Evolutionary conservation across 108 stramenopile species (phyloP).

Genomic region (Fistulifera solaris): DNA sequence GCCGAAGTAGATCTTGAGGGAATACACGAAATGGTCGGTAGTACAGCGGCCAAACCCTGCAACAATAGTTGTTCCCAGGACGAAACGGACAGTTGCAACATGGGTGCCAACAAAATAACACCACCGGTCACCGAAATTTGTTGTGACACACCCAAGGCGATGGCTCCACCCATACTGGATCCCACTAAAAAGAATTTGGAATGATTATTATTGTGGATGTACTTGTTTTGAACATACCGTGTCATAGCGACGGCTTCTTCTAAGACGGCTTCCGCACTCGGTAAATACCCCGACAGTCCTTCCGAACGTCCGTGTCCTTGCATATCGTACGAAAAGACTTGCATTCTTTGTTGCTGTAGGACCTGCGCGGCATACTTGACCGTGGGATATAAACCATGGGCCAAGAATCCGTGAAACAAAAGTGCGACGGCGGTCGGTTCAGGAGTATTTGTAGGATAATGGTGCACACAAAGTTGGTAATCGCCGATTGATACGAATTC

Average conservation of each 20-base stretch:
- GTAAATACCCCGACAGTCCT: conserved; percentile 50
- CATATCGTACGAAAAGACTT: conserved; percentile 56
- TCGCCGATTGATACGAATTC: too few relatives aligned
- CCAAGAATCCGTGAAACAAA: conserved; percentile 72
- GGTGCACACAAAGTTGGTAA: too few relatives aligned
- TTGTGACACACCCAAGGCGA: conserved; percentile 57
- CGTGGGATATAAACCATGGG: conserved; percentile 70
- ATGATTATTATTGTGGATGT: conserved; percentile 7
- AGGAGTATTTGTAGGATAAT: conserved; percentile 1
- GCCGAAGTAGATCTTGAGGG: conserved; percentile 52
- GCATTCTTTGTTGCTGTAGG: conserved; percentile 37
- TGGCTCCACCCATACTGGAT: conserved; percentile 76
- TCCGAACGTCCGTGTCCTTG: conserved; percentile 68
- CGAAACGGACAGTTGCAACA: conserved; percentile 58
- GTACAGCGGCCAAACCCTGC: conserved; percentile 26
- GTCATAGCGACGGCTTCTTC: conserved; percentile 46
- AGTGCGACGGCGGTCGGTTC: conserved; percentile 43
- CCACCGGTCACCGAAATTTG: conserved; percentile 24
- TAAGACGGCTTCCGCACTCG: conserved; percentile 43
- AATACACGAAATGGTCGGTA: conserved; percentile 34
- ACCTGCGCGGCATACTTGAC: conserved; percentile 68
- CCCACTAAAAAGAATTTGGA: conserved; percentile 55
- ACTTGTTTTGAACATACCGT: conserved; percentile 24
- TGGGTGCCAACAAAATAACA: conserved; percentile 71
- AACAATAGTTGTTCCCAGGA: conserved; percentile 26